Evolutionary conservation across 2,329 filamentous ascomycete species (phyloP).

Genomic region (Calonectria hawksworthii): DNA sequence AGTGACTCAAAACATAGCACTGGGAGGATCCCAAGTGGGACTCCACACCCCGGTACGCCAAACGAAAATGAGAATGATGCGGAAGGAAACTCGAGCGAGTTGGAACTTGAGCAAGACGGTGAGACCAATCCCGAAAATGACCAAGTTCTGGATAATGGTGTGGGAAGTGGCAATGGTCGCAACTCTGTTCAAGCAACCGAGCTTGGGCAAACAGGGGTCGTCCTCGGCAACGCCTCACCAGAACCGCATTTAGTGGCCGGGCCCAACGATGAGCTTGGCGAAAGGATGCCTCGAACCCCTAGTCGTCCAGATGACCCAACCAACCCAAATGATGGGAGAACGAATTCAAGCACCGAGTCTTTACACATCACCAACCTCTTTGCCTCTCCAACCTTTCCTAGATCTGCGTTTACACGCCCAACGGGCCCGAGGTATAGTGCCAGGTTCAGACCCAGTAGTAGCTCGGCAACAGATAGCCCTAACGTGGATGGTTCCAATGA

Average conservation of each 20-base stretch:
- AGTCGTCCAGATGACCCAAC: not conserved
- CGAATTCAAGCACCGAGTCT: not conserved
- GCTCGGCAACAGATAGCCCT: not conserved
- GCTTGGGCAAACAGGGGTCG: not conserved
- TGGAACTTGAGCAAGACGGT: too few relatives aligned
- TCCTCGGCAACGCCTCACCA: not conserved
- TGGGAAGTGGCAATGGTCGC: too few relatives aligned
- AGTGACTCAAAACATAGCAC: not conserved
- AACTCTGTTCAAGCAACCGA: not conserved
- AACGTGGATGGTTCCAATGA: not conserved
- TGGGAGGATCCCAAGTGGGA: not conserved
- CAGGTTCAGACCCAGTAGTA: not conserved
- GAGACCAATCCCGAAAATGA: not conserved
- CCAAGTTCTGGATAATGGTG: not conserved
- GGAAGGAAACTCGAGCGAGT: not conserved
- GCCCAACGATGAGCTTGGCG: not conserved
- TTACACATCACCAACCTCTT: not conserved
- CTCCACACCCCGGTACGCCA: not conserved
- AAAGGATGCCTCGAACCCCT: not conserved
- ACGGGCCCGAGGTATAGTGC: not conserved
- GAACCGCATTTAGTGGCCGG: not conserved
- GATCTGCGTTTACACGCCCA: not conserved
- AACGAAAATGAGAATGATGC: not conserved
- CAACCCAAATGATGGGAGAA: not conserved
- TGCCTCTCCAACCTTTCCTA: not conserved